These are phyloP conservation scores for Soucietia sequanensis DNA, from an alignment of 805 yeast species.

Conservation along the genomic window DNA sequence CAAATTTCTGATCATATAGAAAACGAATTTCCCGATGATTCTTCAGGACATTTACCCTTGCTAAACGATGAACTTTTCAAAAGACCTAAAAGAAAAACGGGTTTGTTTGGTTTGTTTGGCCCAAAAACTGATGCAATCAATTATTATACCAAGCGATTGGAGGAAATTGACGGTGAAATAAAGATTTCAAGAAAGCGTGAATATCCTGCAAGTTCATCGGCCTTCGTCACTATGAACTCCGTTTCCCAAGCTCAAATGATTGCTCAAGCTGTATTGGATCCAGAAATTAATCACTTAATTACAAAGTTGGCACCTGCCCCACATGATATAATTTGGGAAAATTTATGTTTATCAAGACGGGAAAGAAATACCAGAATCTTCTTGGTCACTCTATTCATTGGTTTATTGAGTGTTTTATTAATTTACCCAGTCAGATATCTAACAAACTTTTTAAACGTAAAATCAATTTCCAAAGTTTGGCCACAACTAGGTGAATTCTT, in stretches of 20 bases:
- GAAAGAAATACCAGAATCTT: conserved; percentile 68
- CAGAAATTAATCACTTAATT: conserved; percentile 78
- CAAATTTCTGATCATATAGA: conserved; percentile 25
- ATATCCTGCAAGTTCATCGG: conserved; percentile 83
- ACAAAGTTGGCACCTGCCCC: conserved; percentile 94
- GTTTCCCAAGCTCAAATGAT: conserved; percentile 96
- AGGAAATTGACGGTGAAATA: conserved; percentile 70
- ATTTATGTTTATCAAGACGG: conserved; percentile 73
- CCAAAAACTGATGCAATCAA: conserved; percentile 78
- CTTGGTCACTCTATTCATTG: conserved; percentile 63
- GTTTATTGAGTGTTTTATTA: conserved; percentile 67
- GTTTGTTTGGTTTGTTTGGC: conserved; percentile 65
- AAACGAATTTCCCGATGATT: conserved; percentile 9
- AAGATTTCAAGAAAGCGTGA: conserved; percentile 60
- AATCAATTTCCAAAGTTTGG: conserved; percentile 76
- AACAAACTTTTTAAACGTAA: conserved; percentile 77
- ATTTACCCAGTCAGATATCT: conserved; percentile 81
- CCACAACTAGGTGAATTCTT: conserved; percentile 76
- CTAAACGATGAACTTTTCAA: conserved; percentile 21
- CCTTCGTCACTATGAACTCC: conserved; percentile 91
- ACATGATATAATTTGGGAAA: conserved; percentile 91
- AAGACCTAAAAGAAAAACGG: conserved; percentile 57
- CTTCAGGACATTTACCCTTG: conserved; percentile 17
- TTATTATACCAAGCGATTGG: conserved; percentile 66
- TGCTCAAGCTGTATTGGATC: conserved; percentile 93